Evolutionary conservation across 257 asterid genomes (phyloP).

Genomic region (Nicotiana knightiana): DNA sequence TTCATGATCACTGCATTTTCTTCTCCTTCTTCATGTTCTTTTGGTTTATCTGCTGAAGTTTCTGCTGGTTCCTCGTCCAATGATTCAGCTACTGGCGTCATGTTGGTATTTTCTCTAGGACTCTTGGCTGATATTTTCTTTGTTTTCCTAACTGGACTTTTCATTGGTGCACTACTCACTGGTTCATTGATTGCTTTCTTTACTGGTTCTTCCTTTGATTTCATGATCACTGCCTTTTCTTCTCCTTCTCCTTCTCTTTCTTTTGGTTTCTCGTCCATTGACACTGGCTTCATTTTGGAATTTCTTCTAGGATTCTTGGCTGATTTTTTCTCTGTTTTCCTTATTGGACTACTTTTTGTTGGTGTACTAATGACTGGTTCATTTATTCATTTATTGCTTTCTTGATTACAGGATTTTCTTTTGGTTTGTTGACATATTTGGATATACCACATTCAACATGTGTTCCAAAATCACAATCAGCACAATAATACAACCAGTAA

Average conservation of each 20-base stretch:
- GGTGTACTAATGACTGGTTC: not conserved
- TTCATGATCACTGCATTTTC: too few relatives aligned
- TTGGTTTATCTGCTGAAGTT: not conserved
- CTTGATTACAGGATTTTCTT: not conserved
- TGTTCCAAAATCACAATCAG: slow-evolving; percentile 24
- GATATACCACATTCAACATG: slow-evolving; percentile 17
- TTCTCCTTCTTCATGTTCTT: not conserved
- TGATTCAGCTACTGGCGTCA: not conserved
- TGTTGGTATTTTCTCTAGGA: not conserved
- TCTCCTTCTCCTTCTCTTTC: not conserved
- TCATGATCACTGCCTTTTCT: not conserved
- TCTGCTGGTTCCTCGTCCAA: not conserved
- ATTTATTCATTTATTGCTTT: not conserved
- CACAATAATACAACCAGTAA: slow-evolving; percentile 27
- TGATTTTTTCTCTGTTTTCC: not conserved
- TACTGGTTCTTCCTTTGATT: not conserved
- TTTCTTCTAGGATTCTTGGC: not conserved
- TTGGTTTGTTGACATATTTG: not conserved
- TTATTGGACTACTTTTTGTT: not conserved
- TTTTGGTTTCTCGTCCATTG: not conserved
- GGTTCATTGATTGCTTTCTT: not conserved
- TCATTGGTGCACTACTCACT: not conserved
- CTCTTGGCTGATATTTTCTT: not conserved
- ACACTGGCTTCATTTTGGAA: not conserved
- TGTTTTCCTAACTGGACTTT: not conserved